phyloP scores from a whole-genome alignment of 768 basidiomycete genomes.

The Psilocybe azurescens region DNA sequence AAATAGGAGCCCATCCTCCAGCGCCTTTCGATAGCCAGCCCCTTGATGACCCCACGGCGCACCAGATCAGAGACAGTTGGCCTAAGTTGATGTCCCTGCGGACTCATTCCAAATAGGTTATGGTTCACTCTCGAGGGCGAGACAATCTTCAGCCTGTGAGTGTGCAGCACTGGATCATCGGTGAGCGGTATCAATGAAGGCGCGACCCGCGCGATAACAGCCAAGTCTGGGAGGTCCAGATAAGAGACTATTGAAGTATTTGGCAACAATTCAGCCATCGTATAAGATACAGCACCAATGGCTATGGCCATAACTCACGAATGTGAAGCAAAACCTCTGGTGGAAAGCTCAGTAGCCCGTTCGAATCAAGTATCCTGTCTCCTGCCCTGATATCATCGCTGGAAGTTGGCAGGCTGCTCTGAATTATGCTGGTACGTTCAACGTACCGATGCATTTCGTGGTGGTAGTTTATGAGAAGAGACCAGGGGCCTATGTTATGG shows the following conservation, averaged over 20 bases:
- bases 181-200: slow-evolving; percentile 55
- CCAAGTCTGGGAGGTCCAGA: slow-evolving; percentile 76
- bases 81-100: slow-evolving; percentile 59
- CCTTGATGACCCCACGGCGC: slow-evolving; percentile 72
- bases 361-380: neutral
- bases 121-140: slow-evolving; percentile 73
- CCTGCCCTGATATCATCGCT: neutral
- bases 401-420: neutral
- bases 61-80: slow-evolving; percentile 72
- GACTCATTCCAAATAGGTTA: slow-evolving; percentile 62
- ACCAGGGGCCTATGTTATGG: neutral
- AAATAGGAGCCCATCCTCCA: slow-evolving; percentile 74
- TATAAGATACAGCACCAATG: neutral
- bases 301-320: slow-evolving; percentile 48
- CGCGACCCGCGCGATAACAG: slow-evolving; percentile 51
- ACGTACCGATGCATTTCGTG: neutral
- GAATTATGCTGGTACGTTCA: neutral
- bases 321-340: slow-evolving; percentile 65
- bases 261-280: neutral
- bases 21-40: slow-evolving; percentile 65
- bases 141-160: slow-evolving; percentile 61
- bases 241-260: slow-evolving; percentile 56
- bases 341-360: slow-evolving; percentile 47
- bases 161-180: slow-evolving; percentile 68
- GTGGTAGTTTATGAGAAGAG: neutral